Conservation (phyloP, 495 filamentous ascomycete genomes). For the Lentithecium fluviatile region DNA sequence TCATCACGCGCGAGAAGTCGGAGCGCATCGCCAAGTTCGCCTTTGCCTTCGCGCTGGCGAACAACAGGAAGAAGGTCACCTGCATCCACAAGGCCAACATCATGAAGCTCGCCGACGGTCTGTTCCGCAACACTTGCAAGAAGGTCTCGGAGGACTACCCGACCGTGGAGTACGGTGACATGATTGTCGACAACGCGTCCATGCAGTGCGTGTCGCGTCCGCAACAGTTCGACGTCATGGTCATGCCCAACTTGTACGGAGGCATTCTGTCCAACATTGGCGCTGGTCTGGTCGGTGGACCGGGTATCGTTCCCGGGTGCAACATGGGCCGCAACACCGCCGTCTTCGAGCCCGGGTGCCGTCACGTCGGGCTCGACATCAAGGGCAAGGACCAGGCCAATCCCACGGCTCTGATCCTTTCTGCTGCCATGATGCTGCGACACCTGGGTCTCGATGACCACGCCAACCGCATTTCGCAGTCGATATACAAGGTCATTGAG, state of each 20-base stretch:
- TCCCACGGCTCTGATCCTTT: constrained; percentile 91
- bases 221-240: constrained; percentile 99
- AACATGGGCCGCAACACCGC: constrained; percentile 99
- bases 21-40: constrained; percentile 99
- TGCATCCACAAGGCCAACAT: constrained; percentile 99
- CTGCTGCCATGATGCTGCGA: constrained; percentile 91
- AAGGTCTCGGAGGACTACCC: constrained; percentile 89
- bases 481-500: constrained; percentile 91
- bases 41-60: constrained; percentile 94
- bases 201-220: constrained; percentile 96
- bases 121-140: constrained; percentile 97
- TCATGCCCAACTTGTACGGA: constrained; percentile 99
- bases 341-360: constrained; percentile 97
- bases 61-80: constrained; percentile 97
- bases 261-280: constrained; percentile 99
- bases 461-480: constrained; percentile 96
- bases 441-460: constrained; percentile 96
- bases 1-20: constrained; percentile 97
- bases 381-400: constrained; percentile 99
- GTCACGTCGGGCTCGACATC: constrained; percentile 98
- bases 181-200: constrained; percentile 99
- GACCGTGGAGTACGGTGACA: constrained; percentile 89
- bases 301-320: constrained; percentile 94
- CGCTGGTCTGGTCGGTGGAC: constrained; percentile 95
- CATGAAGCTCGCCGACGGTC: constrained; percentile 98